Conservation (phyloP, 331 rosid species). For the Malus hybrid region DNA sequence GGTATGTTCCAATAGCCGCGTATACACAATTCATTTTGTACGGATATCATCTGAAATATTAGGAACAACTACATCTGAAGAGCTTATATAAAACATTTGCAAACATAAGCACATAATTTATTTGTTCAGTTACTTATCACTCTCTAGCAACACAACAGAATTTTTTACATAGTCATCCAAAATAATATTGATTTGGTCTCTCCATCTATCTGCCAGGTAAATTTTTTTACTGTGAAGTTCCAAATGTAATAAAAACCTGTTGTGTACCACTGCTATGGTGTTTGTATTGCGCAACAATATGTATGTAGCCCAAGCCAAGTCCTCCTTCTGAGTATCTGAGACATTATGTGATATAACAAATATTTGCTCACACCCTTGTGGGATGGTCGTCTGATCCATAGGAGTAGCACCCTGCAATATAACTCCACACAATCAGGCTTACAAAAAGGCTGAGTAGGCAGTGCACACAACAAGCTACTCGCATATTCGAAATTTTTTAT, state of each 20-base stretch:
- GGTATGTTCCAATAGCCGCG: slow-evolving; percentile 87
- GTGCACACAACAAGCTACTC: neutral
- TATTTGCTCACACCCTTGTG: slow-evolving; percentile 64
- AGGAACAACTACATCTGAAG: neutral
- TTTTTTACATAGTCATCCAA: neutral
- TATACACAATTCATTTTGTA: slow-evolving; percentile 53
- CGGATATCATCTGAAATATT: slow-evolving; percentile 51
- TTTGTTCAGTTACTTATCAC: no score
- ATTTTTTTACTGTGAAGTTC: neutral
- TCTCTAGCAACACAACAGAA: no score
- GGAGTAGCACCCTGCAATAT: slow-evolving; percentile 65
- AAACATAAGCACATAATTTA: no score
- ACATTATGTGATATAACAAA: slow-evolving; percentile 57
- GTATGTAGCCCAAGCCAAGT: slow-evolving; percentile 87
- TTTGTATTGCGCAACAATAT: slow-evolving; percentile 71
- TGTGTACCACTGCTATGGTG: slow-evolving; percentile 54
- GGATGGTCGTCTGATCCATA: slow-evolving; percentile 54
- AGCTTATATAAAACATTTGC: neutral
- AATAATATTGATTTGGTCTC: neutral
- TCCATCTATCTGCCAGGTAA: neutral
- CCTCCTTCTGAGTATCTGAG: slow-evolving; percentile 52
- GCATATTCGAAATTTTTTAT: no score
- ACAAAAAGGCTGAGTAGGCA: neutral
- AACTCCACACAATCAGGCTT: neutral
- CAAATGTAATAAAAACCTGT: neutral